phyloP scores from a whole-genome alignment of 1,284 basidiomycete species.

The Paramarasmius palmivorus region DNA sequence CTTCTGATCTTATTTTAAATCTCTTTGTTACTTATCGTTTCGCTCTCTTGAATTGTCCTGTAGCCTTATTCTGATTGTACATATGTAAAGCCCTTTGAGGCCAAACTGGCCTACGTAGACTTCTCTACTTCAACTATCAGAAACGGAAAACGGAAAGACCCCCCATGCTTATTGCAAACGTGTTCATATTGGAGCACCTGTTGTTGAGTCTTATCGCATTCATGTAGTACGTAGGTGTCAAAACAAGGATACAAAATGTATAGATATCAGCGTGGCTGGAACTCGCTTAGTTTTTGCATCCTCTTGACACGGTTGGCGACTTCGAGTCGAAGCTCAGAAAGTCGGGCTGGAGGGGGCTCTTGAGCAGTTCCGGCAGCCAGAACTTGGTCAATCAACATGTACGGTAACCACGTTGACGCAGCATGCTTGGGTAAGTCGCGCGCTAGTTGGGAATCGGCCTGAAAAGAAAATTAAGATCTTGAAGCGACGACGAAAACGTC shows the following conservation, averaged over 20 bases:
- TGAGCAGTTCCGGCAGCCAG: slow-evolving; percentile 65
- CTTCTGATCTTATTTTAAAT: background rate
- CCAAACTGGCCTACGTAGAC: too few relatives aligned
- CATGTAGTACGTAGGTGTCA: too few relatives aligned
- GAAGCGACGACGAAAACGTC: slow-evolving; percentile 1
- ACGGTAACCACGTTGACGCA: slow-evolving; percentile 76
- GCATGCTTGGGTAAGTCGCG: slow-evolving; percentile 58
- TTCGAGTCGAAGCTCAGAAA: slow-evolving; percentile 55
- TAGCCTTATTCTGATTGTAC: slow-evolving; percentile 5
- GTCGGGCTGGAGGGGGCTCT: slow-evolving; percentile 34
- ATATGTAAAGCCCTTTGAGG: slow-evolving; percentile 8
- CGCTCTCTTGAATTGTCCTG: background rate
- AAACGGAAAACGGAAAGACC: too few relatives aligned
- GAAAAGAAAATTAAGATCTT: slow-evolving; percentile 12
- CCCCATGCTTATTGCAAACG: too few relatives aligned
- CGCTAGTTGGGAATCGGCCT: slow-evolving; percentile 63
- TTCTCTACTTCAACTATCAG: too few relatives aligned
- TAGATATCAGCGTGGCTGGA: background rate
- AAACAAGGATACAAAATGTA: too few relatives aligned
- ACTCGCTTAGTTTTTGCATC: slow-evolving; percentile 56
- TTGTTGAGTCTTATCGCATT: too few relatives aligned
- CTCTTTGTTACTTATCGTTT: background rate
- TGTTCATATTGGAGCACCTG: too few relatives aligned
- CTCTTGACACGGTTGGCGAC: slow-evolving; percentile 61
- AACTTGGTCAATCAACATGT: slow-evolving; percentile 86